Evolutionary conservation across 2,329 filamentous ascomycete species (phyloP).

Genomic region (Fusarium lyarnte): DNA sequence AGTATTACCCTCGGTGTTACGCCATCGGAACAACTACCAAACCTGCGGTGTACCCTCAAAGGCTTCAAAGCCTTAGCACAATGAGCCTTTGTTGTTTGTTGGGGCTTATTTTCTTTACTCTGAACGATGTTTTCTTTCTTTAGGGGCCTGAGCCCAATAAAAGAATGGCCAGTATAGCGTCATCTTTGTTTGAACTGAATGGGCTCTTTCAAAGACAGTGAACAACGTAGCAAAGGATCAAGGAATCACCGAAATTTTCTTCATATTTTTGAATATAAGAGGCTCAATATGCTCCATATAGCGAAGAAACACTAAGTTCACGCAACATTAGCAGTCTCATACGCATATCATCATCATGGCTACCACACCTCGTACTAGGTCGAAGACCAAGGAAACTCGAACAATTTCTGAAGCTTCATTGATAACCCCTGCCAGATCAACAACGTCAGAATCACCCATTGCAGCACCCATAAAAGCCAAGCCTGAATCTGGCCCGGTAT

Average conservation of each 20-base stretch:
- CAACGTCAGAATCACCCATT: neutral
- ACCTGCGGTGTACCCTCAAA: neutral
- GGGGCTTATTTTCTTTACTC: no score
- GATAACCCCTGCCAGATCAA: neutral
- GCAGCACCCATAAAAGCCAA: neutral
- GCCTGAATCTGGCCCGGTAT: neutral
- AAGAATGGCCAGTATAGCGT: neutral
- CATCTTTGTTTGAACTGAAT: neutral
- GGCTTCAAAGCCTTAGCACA: neutral
- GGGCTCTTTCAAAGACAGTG: neutral
- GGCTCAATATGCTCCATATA: neutral
- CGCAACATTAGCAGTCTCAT: neutral
- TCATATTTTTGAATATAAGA: neutral
- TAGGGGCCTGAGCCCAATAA: neutral
- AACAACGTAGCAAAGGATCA: neutral
- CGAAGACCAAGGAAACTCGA: neutral
- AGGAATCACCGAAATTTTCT: neutral
- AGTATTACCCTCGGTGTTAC: neutral
- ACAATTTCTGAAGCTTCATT: neutral
- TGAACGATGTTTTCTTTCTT: neutral
- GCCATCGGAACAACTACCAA: neutral
- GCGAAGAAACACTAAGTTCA: neutral
- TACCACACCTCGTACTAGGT: neutral
- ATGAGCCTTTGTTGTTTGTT: neutral
- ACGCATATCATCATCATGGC: conserved; percentile 1